phyloP scores from a whole-genome alignment of 2,329 filamentous ascomycete genomes.

The Anthostomella pinea region DNA sequence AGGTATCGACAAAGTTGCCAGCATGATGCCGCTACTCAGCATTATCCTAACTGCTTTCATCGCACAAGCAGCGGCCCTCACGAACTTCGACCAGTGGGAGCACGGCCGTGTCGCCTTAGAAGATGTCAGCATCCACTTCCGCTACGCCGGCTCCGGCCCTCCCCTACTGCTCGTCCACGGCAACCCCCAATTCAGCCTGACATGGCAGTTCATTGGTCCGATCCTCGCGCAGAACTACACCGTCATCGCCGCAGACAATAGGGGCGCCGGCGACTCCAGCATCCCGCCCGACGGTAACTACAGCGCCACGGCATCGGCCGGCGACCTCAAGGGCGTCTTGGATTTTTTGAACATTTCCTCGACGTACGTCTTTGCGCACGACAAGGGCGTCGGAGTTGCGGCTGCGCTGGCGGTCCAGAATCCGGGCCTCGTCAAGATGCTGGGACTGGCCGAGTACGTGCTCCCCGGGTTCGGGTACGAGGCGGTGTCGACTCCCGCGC shows the following conservation, averaged over 20 bases:
- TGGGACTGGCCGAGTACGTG: constrained; percentile 39
- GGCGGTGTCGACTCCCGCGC: constrained; percentile 24
- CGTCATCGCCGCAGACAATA: constrained; percentile 42
- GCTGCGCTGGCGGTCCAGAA: constrained; percentile 38
- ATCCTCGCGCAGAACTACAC: constrained; percentile 42
- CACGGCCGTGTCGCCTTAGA: constrained; percentile 35
- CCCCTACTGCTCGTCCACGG: constrained; percentile 41
- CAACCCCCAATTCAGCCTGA: constrained; percentile 39
- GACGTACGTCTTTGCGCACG: constrained; percentile 43
- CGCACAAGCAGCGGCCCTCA: constrained; percentile 6
- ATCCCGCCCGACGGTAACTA: constrained; percentile 35
- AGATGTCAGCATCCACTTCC: constrained; percentile 42
- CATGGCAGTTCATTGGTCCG: constrained; percentile 38
- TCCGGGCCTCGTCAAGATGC: constrained; percentile 32
- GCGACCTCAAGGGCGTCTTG: constrained; percentile 37
- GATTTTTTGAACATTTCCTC: constrained; percentile 41
- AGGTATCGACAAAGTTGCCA: too few species aligned
- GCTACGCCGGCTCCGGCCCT: constrained; percentile 39
- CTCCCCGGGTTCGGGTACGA: constrained; percentile 44
- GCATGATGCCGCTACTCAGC: constrained; percentile 6
- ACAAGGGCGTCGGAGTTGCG: constrained; percentile 44
- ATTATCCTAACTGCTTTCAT: not conserved
- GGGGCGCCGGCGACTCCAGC: constrained; percentile 40
- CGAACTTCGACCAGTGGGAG: constrained; percentile 34
- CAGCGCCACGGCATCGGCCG: constrained; percentile 4